A percentile compares a stretch with the other conserved stretches of the same genome.
Conservation (phyloP, 1,284 basidiomycete species). For the Sanghuangporus baumii region DNA sequence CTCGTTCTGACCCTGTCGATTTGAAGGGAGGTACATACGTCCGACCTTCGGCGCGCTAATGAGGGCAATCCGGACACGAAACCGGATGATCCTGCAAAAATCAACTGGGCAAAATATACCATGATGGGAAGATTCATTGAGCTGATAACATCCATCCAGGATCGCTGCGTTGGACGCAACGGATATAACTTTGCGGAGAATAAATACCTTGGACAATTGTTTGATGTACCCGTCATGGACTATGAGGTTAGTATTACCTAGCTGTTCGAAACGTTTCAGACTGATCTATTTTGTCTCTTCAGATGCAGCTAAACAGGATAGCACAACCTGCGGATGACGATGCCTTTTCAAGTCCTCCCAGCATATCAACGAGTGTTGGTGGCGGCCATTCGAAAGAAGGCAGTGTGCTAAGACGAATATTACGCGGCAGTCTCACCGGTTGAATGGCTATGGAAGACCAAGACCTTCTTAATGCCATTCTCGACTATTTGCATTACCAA, state of each 20-base stretch:
- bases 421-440: neutral
- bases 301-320: constrained; percentile 15
- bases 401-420: constrained; percentile 11
- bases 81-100: constrained; percentile 51
- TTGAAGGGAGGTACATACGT: constrained; percentile 75
- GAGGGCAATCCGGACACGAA: constrained; percentile 69
- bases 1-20: neutral
- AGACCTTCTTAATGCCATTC: neutral
- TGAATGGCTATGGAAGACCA: neutral
- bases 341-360: neutral
- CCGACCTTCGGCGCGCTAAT: constrained; percentile 71
- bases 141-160: constrained; percentile 63
- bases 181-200: constrained; percentile 57
- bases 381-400: constrained; percentile 10
- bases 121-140: constrained; percentile 77
- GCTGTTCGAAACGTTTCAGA: neutral
- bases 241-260: constrained; percentile 40
- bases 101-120: constrained; percentile 84
- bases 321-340: constrained; percentile 9
- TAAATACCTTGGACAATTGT: constrained; percentile 43
- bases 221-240: constrained; percentile 51
- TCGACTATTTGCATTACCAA: neutral
- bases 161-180: constrained; percentile 53
- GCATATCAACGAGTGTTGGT: neutral
- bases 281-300: neutral